Evolutionary conservation across 2,329 filamentous ascomycete species (phyloP), one percentile per base, ranked within the genome.

Genomic region (Microsporum audouinii): DNA sequence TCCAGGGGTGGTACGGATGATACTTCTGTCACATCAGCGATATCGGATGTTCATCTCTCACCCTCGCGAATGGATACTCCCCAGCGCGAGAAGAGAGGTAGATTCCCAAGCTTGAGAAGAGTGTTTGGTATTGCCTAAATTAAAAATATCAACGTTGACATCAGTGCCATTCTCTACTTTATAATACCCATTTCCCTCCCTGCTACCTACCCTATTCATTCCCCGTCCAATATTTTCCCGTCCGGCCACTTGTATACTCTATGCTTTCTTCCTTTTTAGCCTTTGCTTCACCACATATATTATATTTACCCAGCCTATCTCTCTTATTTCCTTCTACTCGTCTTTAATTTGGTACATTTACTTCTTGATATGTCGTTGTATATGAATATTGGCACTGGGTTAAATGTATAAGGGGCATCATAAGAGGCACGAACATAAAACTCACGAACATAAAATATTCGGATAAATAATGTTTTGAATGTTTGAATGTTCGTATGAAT

Each of bases 1-100:
- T 59, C 56, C 4, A 53, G 59, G 10, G 41, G 59, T 34, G 60
- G 57, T 2, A 45, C 58, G 4, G 59, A 61, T 38, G 61, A 59
- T 39, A 62, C 57, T 8, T 8, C 60, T 12, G 57, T 53, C 29
- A n/a, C 51, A 5, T 43, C 36, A 12, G 45, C 41, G 14, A 38
- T 41, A 34, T 61, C 62, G 14, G 57, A 59, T 7, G 53, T 60
- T 1, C 56, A 60, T 31, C 23, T 49, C 3, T 41, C 57, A 23
- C 36, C 45, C 1, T 29, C 55, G 12, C 38, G 56, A 12, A 49
- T 23, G 12, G 53, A 34, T 5, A 34, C 23, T 39, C 34, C 55
- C n/a, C 43, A 23, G 7, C 23, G n/a, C n/a, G 57, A 59, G 43
- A 63, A 60, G 65, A 67, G 43, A 63, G 66, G 58, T 29, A 60